These are phyloP conservation scores for Diaporthe ilicicola DNA, from an alignment of 2,329 filamentous ascomycete genomes.

Conservation along the genomic window DNA sequence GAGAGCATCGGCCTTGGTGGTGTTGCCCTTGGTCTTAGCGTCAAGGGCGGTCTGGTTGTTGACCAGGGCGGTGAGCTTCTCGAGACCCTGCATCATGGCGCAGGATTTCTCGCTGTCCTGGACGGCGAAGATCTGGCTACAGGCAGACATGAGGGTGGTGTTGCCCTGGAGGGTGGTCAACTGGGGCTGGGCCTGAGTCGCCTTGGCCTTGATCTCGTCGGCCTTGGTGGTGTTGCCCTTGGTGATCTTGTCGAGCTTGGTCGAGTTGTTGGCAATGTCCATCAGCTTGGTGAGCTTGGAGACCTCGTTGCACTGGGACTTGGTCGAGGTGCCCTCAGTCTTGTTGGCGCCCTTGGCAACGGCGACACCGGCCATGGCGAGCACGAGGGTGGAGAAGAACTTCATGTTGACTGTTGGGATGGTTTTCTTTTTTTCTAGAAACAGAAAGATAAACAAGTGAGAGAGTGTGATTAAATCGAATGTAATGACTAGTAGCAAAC, in stretches of 20 bases:
- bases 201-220: conserved; percentile 48
- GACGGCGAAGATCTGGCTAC: conserved; percentile 44
- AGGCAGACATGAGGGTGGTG: conserved; percentile 45
- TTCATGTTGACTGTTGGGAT: conserved; percentile 35
- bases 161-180: conserved; percentile 46
- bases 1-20: conserved; percentile 40
- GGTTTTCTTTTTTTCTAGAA: background rate
- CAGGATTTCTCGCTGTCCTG: conserved; percentile 42
- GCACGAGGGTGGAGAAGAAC: conserved; percentile 35
- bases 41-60: conserved; percentile 39
- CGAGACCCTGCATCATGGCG: conserved; percentile 40
- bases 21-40: conserved; percentile 40
- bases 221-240: conserved; percentile 48
- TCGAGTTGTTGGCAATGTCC: conserved; percentile 46
- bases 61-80: conserved; percentile 38
- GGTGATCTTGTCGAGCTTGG: conserved; percentile 43
- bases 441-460: background rate
- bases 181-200: conserved; percentile 40
- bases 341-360: conserved; percentile 43
- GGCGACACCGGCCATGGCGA: conserved; percentile 35
- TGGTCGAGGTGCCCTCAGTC: conserved; percentile 38
- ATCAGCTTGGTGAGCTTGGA: conserved; percentile 41
- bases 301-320: conserved; percentile 45
- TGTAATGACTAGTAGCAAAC: background rate
- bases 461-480: background rate